Evolutionary conservation across 768 basidiomycete genomes (phyloP).

Genomic region (Stropharia rugosoannulata): DNA sequence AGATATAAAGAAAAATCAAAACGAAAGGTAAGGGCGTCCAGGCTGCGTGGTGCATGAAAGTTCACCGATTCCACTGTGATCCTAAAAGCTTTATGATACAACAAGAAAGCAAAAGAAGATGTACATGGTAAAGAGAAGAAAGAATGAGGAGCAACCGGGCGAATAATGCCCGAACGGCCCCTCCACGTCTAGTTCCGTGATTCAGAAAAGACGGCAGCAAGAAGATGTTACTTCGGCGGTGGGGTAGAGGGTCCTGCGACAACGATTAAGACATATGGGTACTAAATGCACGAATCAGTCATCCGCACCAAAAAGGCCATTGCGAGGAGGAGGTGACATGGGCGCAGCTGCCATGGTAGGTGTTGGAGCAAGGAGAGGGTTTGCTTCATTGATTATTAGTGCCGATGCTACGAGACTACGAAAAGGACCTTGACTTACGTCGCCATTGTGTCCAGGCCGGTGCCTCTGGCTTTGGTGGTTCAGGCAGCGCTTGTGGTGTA

Average conservation of each 20-base stretch:
- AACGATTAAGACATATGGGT: not conserved
- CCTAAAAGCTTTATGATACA: too few relatives aligned
- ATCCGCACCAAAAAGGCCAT: slow-evolving; percentile 66
- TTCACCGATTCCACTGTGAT: too few relatives aligned
- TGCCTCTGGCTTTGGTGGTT: slow-evolving; percentile 47
- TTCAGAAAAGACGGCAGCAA: not conserved
- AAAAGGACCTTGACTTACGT: slow-evolving; percentile 48
- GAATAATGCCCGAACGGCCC: too few relatives aligned
- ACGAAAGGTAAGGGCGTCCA: too few relatives aligned
- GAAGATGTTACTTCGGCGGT: slow-evolving; percentile 25
- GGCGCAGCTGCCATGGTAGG: slow-evolving; percentile 38
- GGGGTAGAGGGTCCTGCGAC: slow-evolving; percentile 30
- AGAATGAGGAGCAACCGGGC: too few relatives aligned
- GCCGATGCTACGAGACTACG: not conserved
- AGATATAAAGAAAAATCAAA: too few relatives aligned
- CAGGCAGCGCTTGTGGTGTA: slow-evolving; percentile 39
- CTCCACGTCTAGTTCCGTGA: not conserved
- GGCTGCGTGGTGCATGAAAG: too few relatives aligned
- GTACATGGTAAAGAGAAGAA: too few relatives aligned
- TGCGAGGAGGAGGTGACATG: slow-evolving; percentile 47
- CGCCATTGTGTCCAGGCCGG: slow-evolving; percentile 89
- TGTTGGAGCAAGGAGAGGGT: slow-evolving; percentile 57
- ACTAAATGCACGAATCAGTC: not conserved
- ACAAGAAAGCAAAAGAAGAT: too few relatives aligned
- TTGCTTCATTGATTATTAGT: slow-evolving; percentile 41